phyloP scores from a whole-genome alignment of 2,329 filamentous ascomycete genomes.

The Ampelomyces quisqualis region DNA sequence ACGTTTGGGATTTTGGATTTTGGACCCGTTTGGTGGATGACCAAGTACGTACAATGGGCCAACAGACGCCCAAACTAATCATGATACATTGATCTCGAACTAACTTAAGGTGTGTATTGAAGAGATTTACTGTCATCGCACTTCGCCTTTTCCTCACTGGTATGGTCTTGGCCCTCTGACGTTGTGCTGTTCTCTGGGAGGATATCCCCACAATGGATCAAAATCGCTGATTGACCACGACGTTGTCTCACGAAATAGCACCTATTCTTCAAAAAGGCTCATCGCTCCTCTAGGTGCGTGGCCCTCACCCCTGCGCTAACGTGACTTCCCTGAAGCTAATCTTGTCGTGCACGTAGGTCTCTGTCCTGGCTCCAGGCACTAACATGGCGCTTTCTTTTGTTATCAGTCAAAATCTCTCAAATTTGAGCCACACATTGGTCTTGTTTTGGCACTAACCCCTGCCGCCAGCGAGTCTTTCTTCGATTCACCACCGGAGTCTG shows the following conservation, averaged over 20 bases:
- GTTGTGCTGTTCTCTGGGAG: conserved; percentile 6
- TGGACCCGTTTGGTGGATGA: conserved; percentile 23
- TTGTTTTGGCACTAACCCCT: conserved; percentile 41
- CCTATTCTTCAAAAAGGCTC: no score
- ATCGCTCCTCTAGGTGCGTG: conserved; percentile 24
- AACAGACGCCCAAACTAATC: conserved; percentile 25
- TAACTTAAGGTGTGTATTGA: conserved; percentile 35
- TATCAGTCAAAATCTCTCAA: conserved; percentile 12
- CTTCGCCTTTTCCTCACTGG: conserved; percentile 8
- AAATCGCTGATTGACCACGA: no score
- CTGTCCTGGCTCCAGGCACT: conserved; percentile 23
- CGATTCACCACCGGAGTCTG: conserved; percentile 38
- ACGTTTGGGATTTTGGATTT: conserved; percentile 11
- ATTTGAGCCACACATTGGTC: conserved; percentile 21
- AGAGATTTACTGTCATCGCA: conserved; percentile 19
- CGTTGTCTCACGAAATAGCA: no score
- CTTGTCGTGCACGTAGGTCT: conserved; percentile 8
- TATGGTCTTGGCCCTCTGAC: conserved; percentile 11
- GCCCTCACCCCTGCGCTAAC: background rate
- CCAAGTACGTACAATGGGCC: conserved; percentile 42
- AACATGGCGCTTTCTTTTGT: conserved; percentile 43
- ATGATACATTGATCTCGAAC: conserved; percentile 33
- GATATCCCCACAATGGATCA: background rate
- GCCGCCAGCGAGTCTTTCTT: conserved; percentile 44
- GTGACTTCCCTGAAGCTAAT: conserved; percentile 14